Conservation (phyloP, 2,329 filamentous ascomycete genomes). For the Botrytis deweyae region DNA sequence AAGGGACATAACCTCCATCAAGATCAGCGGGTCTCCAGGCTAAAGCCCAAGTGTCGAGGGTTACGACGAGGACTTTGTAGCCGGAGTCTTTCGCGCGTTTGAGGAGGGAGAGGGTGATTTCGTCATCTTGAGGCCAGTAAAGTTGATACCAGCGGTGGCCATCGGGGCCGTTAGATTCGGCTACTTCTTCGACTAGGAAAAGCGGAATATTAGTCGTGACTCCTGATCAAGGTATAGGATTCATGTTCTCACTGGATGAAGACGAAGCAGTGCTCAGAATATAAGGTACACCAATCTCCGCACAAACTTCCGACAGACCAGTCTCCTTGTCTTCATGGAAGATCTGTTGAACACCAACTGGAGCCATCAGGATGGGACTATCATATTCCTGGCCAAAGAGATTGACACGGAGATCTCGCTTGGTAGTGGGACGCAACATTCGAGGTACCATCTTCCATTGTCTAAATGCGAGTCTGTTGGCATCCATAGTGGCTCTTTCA, state of each 20-base stretch:
- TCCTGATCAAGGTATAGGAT: neutral
- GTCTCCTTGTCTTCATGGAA: constrained; percentile 65
- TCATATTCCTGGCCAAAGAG: constrained; percentile 52
- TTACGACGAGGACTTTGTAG: constrained; percentile 67
- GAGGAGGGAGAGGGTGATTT: constrained; percentile 64
- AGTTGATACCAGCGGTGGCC: constrained; percentile 70
- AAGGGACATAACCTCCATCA: constrained; percentile 61
- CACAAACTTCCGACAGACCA: constrained; percentile 62
- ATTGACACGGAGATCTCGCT: constrained; percentile 38
- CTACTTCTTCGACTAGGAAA: constrained; percentile 66
- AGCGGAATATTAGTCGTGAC: neutral
- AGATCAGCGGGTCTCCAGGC: constrained; percentile 69
- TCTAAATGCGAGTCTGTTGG: constrained; percentile 65
- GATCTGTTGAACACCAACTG: constrained; percentile 67
- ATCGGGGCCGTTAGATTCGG: constrained; percentile 51
- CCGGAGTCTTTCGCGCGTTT: constrained; percentile 59
- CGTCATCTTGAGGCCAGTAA: constrained; percentile 69
- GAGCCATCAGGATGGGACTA: constrained; percentile 60
- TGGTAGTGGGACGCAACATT: constrained; percentile 49
- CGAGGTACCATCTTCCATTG: constrained; percentile 61
- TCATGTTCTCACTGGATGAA: constrained; percentile 10
- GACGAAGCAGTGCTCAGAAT: constrained; percentile 64
- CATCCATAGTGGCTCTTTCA: constrained; percentile 59
- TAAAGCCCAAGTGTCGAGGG: constrained; percentile 68
- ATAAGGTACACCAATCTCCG: constrained; percentile 61